Evolutionary conservation across 169 alveolate species (phyloP).

Genomic region (Cryptosporidium parvum): DNA sequence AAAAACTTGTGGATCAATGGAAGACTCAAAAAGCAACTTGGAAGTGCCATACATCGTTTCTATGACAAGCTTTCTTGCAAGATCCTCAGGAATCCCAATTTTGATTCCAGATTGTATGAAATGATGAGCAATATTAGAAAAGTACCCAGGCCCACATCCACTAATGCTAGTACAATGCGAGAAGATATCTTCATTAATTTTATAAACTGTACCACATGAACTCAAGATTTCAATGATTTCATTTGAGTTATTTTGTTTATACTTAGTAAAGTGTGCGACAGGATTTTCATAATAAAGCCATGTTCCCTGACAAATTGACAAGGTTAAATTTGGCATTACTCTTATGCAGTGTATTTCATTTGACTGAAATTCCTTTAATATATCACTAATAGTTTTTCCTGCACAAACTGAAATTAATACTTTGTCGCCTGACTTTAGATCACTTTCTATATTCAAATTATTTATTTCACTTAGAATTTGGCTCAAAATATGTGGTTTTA

Average conservation of each 20-base stretch:
- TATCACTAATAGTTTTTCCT: slow-evolving; percentile 50
- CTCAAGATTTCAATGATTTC: slow-evolving; percentile 39
- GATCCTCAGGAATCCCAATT: slow-evolving; percentile 48
- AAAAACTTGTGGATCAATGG: not conserved
- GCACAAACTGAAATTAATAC: slow-evolving; percentile 73
- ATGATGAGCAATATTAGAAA: slow-evolving; percentile 49
- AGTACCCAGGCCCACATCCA: slow-evolving; percentile 73
- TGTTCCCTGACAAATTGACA: slow-evolving; percentile 50
- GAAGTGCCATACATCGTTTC: slow-evolving; percentile 73
- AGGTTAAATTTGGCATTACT: slow-evolving; percentile 60
- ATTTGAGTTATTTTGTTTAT: not conserved
- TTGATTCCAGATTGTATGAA: slow-evolving; percentile 12
- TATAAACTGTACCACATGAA: slow-evolving; percentile 56
- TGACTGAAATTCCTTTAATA: not conserved
- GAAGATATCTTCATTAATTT: slow-evolving; percentile 30
- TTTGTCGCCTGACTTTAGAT: slow-evolving; percentile 35
- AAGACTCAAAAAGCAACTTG: slow-evolving; percentile 24
- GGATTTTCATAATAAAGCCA: slow-evolving; percentile 71
- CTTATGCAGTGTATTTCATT: slow-evolving; percentile 45
- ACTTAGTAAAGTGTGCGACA: not conserved
- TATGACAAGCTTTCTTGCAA: slow-evolving; percentile 22
- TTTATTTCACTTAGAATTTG: slow-evolving; percentile 12
- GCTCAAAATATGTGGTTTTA: slow-evolving; percentile 40
- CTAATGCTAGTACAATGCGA: slow-evolving; percentile 54
- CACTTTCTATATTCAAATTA: not conserved